A percentile compares a stretch with the other conserved stretches of the same genome.
phyloP scores from a whole-genome alignment of 495 filamentous ascomycete species.

The Xylaria palmicola region DNA sequence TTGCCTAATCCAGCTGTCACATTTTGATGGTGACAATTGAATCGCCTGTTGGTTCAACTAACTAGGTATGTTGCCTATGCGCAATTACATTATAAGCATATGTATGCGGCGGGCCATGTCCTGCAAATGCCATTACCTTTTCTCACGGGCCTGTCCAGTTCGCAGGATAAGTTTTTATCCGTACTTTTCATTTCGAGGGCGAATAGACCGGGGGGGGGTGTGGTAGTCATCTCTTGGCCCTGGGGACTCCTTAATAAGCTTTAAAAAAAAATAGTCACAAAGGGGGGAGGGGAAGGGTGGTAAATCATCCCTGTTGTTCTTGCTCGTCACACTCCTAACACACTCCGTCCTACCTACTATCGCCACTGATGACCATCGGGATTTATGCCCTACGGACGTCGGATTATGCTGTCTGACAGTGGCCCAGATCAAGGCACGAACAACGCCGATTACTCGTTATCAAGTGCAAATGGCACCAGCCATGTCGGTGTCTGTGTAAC shows the following conservation, averaged over 20 bases:
- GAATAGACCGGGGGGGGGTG: neutral
- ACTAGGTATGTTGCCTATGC: too few species aligned
- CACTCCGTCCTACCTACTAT: neutral
- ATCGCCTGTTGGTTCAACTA: constrained; percentile 2
- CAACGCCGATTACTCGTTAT: neutral
- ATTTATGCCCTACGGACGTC: neutral
- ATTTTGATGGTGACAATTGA: constrained; percentile 6
- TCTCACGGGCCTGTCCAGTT: too few species aligned
- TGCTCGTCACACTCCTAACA: neutral
- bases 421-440: neutral
- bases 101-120: too few species aligned
- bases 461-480: neutral
- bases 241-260: neutral
- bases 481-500: neutral
- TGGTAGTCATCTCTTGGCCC: neutral
- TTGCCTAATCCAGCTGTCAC: neutral
- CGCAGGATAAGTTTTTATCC: too few species aligned
- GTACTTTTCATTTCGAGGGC: too few species aligned
- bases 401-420: constrained; percentile 6
- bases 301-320: constrained; percentile 2
- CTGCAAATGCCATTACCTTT: too few species aligned
- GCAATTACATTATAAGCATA: too few species aligned
- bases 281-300: neutral
- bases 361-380: constrained; percentile 3
- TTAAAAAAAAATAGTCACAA: too few species aligned